A percentile compares a stretch with the other conserved stretches of the same genome.
Conservation (phyloP, 2,329 filamentous ascomycete genomes). For the Fusarium cyanostomum region DNA sequence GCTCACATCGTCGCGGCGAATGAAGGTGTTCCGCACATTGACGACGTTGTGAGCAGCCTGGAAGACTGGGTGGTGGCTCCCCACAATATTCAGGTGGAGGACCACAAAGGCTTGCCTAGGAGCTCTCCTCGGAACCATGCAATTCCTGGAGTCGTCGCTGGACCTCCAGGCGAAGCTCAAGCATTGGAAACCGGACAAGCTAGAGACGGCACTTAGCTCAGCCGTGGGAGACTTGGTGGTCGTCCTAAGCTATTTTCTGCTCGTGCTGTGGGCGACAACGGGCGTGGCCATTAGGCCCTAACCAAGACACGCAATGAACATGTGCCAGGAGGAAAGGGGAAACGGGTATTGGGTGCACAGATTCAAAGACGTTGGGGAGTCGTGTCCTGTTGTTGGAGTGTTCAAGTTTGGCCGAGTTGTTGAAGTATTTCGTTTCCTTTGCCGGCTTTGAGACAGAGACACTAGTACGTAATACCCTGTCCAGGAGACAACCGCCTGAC, state of each 20-base stretch:
- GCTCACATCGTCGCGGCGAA: neutral
- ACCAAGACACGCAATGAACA: neutral
- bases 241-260: neutral
- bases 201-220: neutral
- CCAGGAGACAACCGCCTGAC: conserved; percentile 38
- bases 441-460: conserved; percentile 15
- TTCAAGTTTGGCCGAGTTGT: conserved; percentile 15
- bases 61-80: neutral
- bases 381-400: conserved; percentile 16
- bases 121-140: neutral
- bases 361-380: neutral
- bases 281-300: neutral
- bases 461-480: conserved; percentile 43
- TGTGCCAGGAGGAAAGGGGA: neutral
- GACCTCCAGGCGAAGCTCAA: neutral
- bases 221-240: neutral
- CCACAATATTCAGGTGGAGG: neutral
- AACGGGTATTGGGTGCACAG: neutral
- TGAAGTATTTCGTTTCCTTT: conserved; percentile 8
- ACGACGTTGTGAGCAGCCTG: neutral
- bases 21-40: neutral
- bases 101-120: neutral
- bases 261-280: neutral
- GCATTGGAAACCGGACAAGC: neutral
- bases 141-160: neutral